These are phyloP conservation scores for Cryptosporidium canis DNA, from an alignment of 169 alveolate species.

Conservation along the genomic window DNA sequence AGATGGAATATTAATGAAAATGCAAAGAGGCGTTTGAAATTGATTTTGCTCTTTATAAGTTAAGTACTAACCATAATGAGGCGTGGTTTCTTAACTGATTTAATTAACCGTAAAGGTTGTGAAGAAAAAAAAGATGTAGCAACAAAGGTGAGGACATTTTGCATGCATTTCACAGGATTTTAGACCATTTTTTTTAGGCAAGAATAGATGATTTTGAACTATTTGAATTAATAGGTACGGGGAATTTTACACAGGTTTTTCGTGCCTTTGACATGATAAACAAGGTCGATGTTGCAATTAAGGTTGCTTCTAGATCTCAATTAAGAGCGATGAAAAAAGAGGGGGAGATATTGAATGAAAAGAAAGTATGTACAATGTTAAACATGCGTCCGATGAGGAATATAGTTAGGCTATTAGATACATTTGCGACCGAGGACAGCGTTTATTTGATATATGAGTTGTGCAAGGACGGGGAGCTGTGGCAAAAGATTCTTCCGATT, in stretches of 20 bases:
- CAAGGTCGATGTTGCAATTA: slow-evolving; percentile 37
- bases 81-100: slow-evolving; percentile 43
- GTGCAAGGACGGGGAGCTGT: slow-evolving; percentile 38
- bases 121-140: not conserved
- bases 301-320: slow-evolving; percentile 22
- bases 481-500: slow-evolving; percentile 53
- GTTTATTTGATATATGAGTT: slow-evolving; percentile 29
- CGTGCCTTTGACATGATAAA: slow-evolving; percentile 15
- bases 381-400: not conserved
- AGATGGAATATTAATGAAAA: not conserved
- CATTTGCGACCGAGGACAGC: slow-evolving; percentile 30
- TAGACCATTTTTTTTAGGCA: not conserved
- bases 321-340: slow-evolving; percentile 39
- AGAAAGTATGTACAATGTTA: slow-evolving; percentile 5
- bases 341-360: slow-evolving; percentile 64
- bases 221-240: slow-evolving; percentile 49
- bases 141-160: slow-evolving; percentile 3
- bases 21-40: not conserved
- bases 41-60: not conserved
- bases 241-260: slow-evolving; percentile 57
- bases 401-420: slow-evolving; percentile 15
- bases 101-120: not conserved
- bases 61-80: not conserved
- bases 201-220: slow-evolving; percentile 7
- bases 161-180: not conserved